Evolutionary conservation across 495 filamentous ascomycete species (phyloP), one percentile per base, ranked within the genome.

Genomic region (Pyrenula aspistea): DNA sequence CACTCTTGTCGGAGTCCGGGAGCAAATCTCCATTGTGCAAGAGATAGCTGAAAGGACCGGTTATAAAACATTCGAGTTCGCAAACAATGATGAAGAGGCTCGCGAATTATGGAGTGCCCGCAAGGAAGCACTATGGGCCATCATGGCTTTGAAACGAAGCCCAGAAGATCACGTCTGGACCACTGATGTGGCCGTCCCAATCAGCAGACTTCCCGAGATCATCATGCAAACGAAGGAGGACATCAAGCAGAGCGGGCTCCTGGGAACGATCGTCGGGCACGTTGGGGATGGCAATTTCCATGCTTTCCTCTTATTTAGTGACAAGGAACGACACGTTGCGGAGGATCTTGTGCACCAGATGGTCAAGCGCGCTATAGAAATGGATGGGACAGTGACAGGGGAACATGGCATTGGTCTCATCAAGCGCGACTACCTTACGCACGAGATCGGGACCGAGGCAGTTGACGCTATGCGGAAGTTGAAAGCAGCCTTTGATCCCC

Each of bases 261-360:
- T 80, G 53, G 83, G 77, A 12, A 74, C 73, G 25, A 85, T 84
- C 54, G 80, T 84, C 52, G 83, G 83, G n/a, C 83, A 86, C 67
- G 81, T 85, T 19, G 83, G 83, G 15, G 83, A 86, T 70, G 31
- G 31, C 10, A 93, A 93, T 64, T 92, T 93, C 58, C 88, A 93
- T 75, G 75, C 79, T 2, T 77, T 82, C 47, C 71, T 84, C 21
- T 60, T 84, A 12, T 83, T 81, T 62, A 78, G 76, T 57, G 73
- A 82, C 22, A 69, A 63, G n/a, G 74, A 83, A 55, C 73, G 68
- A 57, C 60, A 68, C 12, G 65, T 69, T 8, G 77, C 73, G 3
- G 72, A 77, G 56, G 68, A 65, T 12, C 66, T 85, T 10, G 76
- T 85, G 49, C 74, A 80, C 61, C 68, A 75, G 19, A 80, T 84